Evolutionary conservation across 1,284 basidiomycete genomes (phyloP).

Genomic region (Ceratobasidium sp.): DNA sequence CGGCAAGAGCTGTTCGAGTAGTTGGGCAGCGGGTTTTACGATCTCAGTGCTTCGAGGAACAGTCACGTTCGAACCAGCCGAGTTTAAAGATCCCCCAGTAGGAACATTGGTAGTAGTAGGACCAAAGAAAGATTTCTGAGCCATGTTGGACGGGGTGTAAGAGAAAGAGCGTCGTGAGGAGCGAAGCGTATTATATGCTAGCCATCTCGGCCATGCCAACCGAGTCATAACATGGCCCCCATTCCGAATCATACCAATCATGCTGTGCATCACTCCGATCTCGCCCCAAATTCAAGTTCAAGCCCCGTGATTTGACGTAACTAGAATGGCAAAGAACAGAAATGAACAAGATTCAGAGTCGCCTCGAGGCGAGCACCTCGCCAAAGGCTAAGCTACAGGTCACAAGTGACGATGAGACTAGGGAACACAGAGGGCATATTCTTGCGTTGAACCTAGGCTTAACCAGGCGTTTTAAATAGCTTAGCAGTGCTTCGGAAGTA

Average conservation of each 20-base stretch:
- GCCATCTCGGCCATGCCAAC: neutral
- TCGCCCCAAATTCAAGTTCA: neutral
- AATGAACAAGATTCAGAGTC: neutral
- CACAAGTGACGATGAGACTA: neutral
- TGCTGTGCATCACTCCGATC: conserved; percentile 36
- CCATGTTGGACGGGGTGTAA: conserved; percentile 5
- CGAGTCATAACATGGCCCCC: conserved; percentile 33
- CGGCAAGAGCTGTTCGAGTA: conserved; percentile 42
- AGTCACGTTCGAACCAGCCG: conserved; percentile 17
- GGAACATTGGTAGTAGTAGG: conserved; percentile 35
- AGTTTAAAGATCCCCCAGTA: neutral
- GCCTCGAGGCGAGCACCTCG: neutral
- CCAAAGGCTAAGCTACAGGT: neutral
- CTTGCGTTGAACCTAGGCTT: neutral
- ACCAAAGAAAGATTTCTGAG: conserved; percentile 40
- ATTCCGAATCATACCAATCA: conserved; percentile 32
- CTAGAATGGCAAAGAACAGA: neutral
- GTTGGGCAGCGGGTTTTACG: conserved; percentile 26
- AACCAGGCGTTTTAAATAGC: neutral
- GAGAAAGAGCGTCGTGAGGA: neutral
- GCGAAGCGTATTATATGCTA: conserved; percentile 23
- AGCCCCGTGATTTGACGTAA: conserved; percentile 39
- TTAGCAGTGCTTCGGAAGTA: neutral
- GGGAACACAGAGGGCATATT: neutral
- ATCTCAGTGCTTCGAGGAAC: conserved; percentile 25